These are phyloP conservation scores for Clarireedia homoeocarpa DNA, from an alignment of 2,329 filamentous ascomycete genomes.

Conservation along the genomic window DNA sequence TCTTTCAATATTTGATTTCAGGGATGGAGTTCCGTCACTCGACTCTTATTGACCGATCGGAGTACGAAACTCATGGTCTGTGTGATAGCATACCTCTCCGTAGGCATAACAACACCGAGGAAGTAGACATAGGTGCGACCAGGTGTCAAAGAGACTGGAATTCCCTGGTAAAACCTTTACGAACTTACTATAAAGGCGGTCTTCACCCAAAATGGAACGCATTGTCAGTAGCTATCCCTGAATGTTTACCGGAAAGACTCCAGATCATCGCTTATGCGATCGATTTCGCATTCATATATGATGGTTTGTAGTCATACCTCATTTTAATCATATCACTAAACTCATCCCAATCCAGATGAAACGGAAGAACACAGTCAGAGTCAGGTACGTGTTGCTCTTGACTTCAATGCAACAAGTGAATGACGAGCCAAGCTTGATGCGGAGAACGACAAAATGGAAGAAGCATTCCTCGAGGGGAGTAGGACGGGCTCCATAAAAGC, in stretches of 20 bases:
- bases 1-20: too few species aligned
- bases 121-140: too few species aligned
- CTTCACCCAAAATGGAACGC: background rate
- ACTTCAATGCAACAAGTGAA: background rate
- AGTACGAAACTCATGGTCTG: too few species aligned
- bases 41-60: too few species aligned
- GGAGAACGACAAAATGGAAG: background rate
- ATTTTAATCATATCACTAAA: too few species aligned
- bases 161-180: background rate
- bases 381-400: background rate
- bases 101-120: too few species aligned
- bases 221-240: background rate
- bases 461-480: constrained; percentile 1
- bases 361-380: background rate
- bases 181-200: background rate
- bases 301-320: background rate
- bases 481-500: constrained; percentile 1
- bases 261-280: constrained; percentile 8
- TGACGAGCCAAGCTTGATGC: background rate
- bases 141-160: too few species aligned
- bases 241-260: constrained; percentile 6
- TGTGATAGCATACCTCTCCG: too few species aligned
- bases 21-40: too few species aligned
- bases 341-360: background rate
- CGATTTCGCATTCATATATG: constrained; percentile 6